These are phyloP conservation scores for Ogataea paraovalis DNA, from an alignment of 805 yeast species.

Conservation along the genomic window DNA sequence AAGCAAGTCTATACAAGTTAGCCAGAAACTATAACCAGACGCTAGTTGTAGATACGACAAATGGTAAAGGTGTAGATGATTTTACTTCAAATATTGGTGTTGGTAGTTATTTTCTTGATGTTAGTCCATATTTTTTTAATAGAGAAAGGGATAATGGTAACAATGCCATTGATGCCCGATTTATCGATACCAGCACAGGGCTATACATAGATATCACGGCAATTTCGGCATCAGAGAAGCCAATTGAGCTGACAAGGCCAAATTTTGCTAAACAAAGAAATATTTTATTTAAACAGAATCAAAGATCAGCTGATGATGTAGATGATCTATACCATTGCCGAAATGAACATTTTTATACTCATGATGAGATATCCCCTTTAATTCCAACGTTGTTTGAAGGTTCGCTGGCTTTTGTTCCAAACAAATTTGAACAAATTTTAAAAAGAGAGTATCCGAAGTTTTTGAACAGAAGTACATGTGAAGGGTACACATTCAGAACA, in stretches of 20 bases:
- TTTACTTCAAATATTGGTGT: constrained; percentile 26
- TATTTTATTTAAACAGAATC: constrained; percentile 13
- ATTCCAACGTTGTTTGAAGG: constrained; percentile 59
- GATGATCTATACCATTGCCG: constrained; percentile 40
- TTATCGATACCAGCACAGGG: constrained; percentile 48
- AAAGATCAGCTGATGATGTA: constrained; percentile 7
- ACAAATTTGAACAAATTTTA: constrained; percentile 32
- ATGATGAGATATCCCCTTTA: constrained; percentile 50
- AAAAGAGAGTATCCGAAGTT: constrained; percentile 34
- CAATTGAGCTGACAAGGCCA: constrained; percentile 6
- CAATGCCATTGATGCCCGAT: constrained; percentile 53
- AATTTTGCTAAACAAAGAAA: constrained; percentile 14
- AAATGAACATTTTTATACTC: constrained; percentile 50
- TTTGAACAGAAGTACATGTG: constrained; percentile 15
- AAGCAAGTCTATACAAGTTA: constrained; percentile 37
- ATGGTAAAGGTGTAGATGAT: constrained; percentile 4
- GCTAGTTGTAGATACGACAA: constrained; percentile 39
- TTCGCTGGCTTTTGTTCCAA: constrained; percentile 42
- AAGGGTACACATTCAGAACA: constrained; percentile 23
- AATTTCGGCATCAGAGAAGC: constrained; percentile 21
- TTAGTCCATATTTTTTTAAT: constrained; percentile 31
- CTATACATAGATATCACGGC: constrained; percentile 44
- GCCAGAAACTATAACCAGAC: constrained; percentile 48
- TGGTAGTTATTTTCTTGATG: constrained; percentile 32
- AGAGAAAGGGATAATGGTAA: constrained; percentile 41